Evolutionary conservation across 73 alveolate genomes (phyloP).

Genomic region (Tetrahymena thermophila): DNA sequence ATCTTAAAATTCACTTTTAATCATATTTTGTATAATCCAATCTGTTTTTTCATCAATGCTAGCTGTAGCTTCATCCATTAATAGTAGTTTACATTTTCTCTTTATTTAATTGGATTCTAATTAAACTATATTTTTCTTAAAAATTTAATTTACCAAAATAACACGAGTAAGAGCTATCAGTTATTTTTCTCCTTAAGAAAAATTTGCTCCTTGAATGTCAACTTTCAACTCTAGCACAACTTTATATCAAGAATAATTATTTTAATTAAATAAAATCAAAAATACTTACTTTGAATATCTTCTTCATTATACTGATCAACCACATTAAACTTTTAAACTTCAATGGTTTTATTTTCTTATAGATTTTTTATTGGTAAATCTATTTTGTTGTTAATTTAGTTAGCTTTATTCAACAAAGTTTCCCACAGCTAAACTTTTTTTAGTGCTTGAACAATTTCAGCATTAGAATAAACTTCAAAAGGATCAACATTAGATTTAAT

Average conservation of each 20-base stretch:
- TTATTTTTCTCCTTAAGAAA: conserved; percentile 68
- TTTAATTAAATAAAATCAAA: conserved; percentile 9
- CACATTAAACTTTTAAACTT: too few species aligned
- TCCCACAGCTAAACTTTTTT: conserved; percentile 49
- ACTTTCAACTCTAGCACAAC: conserved; percentile 42
- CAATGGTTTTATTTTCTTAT: too few species aligned
- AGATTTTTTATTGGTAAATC: conserved; percentile 21
- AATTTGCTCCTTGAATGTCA: conserved; percentile 56
- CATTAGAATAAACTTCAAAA: conserved; percentile 41
- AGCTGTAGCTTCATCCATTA: conserved; percentile 98
- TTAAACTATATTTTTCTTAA: neutral
- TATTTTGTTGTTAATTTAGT: conserved; percentile 28
- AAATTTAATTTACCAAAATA: conserved; percentile 13
- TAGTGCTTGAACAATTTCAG: conserved; percentile 52
- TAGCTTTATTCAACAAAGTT: neutral
- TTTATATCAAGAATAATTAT: conserved; percentile 11
- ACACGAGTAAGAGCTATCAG: conserved; percentile 68
- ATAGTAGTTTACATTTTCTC: conserved; percentile 67
- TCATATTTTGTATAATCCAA: conserved; percentile 64
- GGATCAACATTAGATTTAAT: conserved; percentile 89
- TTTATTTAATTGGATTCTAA: neutral
- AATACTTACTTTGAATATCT: conserved; percentile 31
- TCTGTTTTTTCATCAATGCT: conserved; percentile 91
- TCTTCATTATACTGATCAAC: too few species aligned
- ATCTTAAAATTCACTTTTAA: conserved; percentile 61